Evolutionary conservation across 2,329 filamentous ascomycete species (phyloP).

Genomic region (Trichoderma atroviride): DNA sequence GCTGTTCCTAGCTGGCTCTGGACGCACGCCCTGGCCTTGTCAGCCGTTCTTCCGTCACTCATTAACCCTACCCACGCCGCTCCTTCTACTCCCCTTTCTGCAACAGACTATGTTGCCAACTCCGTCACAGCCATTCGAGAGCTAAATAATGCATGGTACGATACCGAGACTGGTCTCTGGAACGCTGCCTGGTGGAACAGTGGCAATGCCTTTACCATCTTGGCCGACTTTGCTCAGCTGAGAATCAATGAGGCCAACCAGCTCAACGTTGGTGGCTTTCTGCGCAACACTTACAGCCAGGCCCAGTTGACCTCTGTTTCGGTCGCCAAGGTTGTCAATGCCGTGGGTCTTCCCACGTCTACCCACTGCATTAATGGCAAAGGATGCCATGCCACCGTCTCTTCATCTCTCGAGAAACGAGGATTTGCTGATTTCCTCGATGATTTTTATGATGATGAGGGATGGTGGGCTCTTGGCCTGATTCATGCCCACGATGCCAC

Average conservation of each 20-base stretch:
- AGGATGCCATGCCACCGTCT: slow-evolving; percentile 1
- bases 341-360: slow-evolving; percentile 39
- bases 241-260: slow-evolving; percentile 40
- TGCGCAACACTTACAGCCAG: slow-evolving; percentile 50
- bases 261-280: slow-evolving; percentile 45
- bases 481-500: slow-evolving; percentile 61
- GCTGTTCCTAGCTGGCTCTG: slow-evolving; percentile 25
- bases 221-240: slow-evolving; percentile 57
- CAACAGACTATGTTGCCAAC: slow-evolving; percentile 19
- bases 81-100: slow-evolving; percentile 16
- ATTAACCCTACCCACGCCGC: slow-evolving; percentile 10
- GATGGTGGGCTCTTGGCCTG: slow-evolving; percentile 66
- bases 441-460: slow-evolving; percentile 61
- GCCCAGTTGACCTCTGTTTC: slow-evolving; percentile 47
- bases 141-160: slow-evolving; percentile 63
- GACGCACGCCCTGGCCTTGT: slow-evolving; percentile 19
- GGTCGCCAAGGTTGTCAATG: slow-evolving; percentile 44
- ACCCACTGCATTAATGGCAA: slow-evolving; percentile 35
- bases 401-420: slow-evolving; percentile 40
- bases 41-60: slow-evolving; percentile 16
- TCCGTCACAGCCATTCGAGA: slow-evolving; percentile 31
- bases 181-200: slow-evolving; percentile 72
- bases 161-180: slow-evolving; percentile 63
- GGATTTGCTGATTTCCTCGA: slow-evolving; percentile 51
- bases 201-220: slow-evolving; percentile 65